Conservation (phyloP, 2,329 filamentous ascomycete genomes). For the Parascedosporium putredinis region DNA sequence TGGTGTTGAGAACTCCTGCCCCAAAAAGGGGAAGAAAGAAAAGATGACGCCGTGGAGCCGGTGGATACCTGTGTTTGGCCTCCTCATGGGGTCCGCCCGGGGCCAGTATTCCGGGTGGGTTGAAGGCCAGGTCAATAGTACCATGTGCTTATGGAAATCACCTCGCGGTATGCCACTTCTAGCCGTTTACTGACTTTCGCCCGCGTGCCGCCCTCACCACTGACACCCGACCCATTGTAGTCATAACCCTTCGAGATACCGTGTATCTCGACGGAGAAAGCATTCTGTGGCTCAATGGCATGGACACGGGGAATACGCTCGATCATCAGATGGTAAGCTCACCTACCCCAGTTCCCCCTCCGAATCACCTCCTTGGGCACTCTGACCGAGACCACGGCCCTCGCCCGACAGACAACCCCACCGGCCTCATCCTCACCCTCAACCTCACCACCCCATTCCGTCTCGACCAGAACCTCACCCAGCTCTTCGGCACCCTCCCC, state of each 20-base stretch:
- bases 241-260: slow-evolving; percentile 47
- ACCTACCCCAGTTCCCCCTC: neutral
- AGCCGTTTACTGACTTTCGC: neutral
- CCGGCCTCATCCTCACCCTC: slow-evolving; percentile 44
- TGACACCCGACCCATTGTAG: slow-evolving; percentile 24
- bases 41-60: neutral
- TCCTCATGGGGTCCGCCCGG: neutral
- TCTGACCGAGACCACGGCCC: slow-evolving; percentile 3
- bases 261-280: slow-evolving; percentile 56
- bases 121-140: slow-evolving; percentile 1
- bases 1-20: neutral
- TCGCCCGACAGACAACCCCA: slow-evolving; percentile 33
- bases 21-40: too few species aligned
- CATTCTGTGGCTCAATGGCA: slow-evolving; percentile 40
- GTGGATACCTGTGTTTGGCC: neutral
- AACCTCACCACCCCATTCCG: slow-evolving; percentile 50
- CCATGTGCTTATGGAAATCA: slow-evolving; percentile 6
- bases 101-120: slow-evolving; percentile 1
- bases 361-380: neutral
- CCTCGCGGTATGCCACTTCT: slow-evolving; percentile 7
- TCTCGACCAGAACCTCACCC: slow-evolving; percentile 38
- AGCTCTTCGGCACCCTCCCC: slow-evolving; percentile 34
- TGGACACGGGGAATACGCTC: slow-evolving; percentile 14
- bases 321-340: slow-evolving; percentile 30
- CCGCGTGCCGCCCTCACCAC: neutral